Evolutionary conservation across 106 monocot genomes (phyloP).

Genomic region (Platanthera zijinensis): DNA sequence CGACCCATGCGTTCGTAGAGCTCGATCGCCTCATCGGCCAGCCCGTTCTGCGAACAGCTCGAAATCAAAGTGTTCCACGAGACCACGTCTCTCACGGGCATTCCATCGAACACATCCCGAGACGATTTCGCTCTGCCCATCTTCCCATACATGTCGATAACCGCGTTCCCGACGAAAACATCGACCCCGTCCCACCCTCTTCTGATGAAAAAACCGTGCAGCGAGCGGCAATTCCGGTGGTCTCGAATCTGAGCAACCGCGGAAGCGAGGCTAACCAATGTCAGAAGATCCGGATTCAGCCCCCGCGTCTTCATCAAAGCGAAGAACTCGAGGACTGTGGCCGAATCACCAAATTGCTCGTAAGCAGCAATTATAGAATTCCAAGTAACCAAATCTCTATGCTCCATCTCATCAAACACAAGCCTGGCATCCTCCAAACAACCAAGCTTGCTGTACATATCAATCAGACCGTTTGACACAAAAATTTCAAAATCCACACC

Average conservation of each 20-base stretch:
- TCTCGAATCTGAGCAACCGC: constrained; percentile 31
- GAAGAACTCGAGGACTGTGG: constrained; percentile 31
- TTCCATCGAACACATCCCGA: constrained; percentile 34
- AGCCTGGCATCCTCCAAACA: constrained; percentile 20
- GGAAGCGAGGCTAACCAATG: constrained; percentile 39
- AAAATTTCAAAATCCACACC: constrained; percentile 53
- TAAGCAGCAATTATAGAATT: constrained; percentile 67
- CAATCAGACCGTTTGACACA: constrained; percentile 59
- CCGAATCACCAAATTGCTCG: constrained; percentile 38
- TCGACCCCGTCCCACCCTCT: constrained; percentile 22
- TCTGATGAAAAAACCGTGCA: constrained; percentile 40
- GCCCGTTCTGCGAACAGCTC: constrained; percentile 55
- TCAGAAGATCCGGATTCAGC: constrained; percentile 36
- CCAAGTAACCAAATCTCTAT: constrained; percentile 52
- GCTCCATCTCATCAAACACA: constrained; percentile 33
- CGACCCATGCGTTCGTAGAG: constrained; percentile 44
- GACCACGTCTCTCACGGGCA: constrained; percentile 48
- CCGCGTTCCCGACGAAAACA: constrained; percentile 59
- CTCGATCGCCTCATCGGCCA: constrained; percentile 25
- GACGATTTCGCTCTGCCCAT: constrained; percentile 35
- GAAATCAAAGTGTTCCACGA: constrained; percentile 70
- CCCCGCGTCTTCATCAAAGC: constrained; percentile 29
- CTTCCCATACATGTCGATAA: constrained; percentile 79
- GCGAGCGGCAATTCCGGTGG: constrained; percentile 28
- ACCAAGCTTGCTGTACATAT: constrained; percentile 54